phyloP scores from a whole-genome alignment of 1,284 basidiomycete genomes.

The Pyrrhoderma noxium region DNA sequence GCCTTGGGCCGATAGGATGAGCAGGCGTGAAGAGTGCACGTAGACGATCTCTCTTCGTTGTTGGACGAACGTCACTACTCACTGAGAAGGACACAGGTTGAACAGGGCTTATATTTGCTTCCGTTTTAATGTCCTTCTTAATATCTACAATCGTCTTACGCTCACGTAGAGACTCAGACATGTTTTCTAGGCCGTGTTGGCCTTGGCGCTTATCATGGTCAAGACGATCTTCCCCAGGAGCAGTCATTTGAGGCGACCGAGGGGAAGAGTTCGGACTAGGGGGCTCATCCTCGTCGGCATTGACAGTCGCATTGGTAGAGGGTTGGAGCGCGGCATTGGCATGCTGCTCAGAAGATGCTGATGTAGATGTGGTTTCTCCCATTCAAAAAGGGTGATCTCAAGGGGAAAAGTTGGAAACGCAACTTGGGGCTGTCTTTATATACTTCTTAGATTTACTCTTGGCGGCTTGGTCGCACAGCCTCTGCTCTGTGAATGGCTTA shows the following conservation, averaged over 20 bases:
- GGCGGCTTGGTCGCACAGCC: too few relatives aligned
- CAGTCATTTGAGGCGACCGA: neutral
- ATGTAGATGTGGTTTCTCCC: conserved; percentile 1
- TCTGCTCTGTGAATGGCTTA: too few relatives aligned
- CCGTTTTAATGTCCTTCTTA: neutral
- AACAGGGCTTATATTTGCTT: neutral
- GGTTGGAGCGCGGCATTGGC: conserved; percentile 5
- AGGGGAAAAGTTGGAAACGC: too few relatives aligned
- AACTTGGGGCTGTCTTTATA: too few relatives aligned
- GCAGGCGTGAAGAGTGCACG: conserved; percentile 31
- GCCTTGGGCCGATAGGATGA: conserved; percentile 30
- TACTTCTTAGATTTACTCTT: too few relatives aligned
- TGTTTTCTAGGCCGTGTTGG: too few relatives aligned
- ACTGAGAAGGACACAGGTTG: neutral
- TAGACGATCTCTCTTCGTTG: conserved; percentile 20
- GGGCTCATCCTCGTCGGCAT: conserved; percentile 11
- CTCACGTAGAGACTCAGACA: neutral
- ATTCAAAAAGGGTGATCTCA: neutral
- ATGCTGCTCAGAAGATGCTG: conserved; percentile 5
- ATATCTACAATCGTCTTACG: neutral
- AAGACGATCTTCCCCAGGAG: neutral
- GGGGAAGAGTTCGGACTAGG: conserved; percentile 8
- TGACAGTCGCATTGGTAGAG: neutral
- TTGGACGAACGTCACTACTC: neutral
- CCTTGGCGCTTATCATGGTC: too few relatives aligned